These are phyloP conservation scores for Suillus americanus DNA, from an alignment of 768 basidiomycete species.

Conservation along the genomic window DNA sequence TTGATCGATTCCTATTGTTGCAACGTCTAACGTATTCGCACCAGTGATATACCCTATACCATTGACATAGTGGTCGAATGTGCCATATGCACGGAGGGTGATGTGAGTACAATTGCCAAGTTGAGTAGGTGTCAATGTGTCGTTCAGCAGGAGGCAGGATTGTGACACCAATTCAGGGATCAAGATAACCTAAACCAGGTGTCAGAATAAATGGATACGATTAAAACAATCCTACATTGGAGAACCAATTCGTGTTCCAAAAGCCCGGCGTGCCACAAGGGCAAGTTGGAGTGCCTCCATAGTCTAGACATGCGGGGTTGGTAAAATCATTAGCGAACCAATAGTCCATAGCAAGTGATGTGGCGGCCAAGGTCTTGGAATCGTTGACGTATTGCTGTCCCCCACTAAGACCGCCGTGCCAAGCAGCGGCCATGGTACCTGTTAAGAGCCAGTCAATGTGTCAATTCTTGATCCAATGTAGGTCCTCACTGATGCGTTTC, in stretches of 20 bases:
- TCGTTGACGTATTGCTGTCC: constrained; percentile 44
- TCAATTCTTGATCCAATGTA: not conserved
- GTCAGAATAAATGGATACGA: not conserved
- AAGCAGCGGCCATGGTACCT: constrained; percentile 60
- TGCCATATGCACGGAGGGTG: constrained; percentile 48
- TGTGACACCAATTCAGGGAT: constrained; percentile 57
- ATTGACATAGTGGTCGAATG: constrained; percentile 43
- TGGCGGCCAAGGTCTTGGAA: constrained; percentile 37
- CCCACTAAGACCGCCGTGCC: constrained; percentile 49
- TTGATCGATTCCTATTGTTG: constrained; percentile 58
- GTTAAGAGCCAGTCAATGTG: not conserved
- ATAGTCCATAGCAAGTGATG: constrained; percentile 53
- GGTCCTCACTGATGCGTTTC: constrained; percentile 46
- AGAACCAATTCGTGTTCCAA: constrained; percentile 70
- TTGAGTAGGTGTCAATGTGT: constrained; percentile 43
- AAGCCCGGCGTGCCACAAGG: constrained; percentile 52
- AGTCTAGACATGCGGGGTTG: constrained; percentile 52
- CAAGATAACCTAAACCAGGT: constrained; percentile 47
- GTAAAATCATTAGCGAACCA: constrained; percentile 67
- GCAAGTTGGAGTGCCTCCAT: constrained; percentile 51
- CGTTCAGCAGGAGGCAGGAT: constrained; percentile 54
- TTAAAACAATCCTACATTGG: constrained; percentile 41
- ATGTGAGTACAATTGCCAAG: constrained; percentile 48
- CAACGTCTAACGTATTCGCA: constrained; percentile 65
- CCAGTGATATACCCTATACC: constrained; percentile 54